These are phyloP conservation scores for Biscogniauxia sp. DNA, from an alignment of 2,329 filamentous ascomycete species.

Conservation along the genomic window DNA sequence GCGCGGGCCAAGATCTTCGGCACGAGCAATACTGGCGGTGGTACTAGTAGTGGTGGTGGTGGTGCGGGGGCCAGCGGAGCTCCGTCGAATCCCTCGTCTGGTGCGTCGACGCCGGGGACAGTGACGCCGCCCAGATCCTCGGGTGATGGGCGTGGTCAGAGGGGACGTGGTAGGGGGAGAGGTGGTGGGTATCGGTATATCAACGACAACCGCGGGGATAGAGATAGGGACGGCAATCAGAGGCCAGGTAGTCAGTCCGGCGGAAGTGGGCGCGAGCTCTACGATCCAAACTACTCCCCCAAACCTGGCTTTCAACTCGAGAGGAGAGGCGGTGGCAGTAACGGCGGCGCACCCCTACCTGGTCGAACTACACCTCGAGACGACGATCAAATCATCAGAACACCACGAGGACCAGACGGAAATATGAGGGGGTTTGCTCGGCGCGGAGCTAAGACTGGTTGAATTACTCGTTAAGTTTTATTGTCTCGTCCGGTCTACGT, in stretches of 20 bases:
- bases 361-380: constrained; percentile 51
- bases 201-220: constrained; percentile 23
- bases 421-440: constrained; percentile 70
- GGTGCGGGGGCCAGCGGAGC: constrained; percentile 33
- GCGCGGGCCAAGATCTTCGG: constrained; percentile 86
- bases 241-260: constrained; percentile 33
- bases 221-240: constrained; percentile 24
- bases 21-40: constrained; percentile 1
- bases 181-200: constrained; percentile 34
- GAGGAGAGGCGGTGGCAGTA: constrained; percentile 41
- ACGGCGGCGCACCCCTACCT: constrained; percentile 33
- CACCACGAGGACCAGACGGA: constrained; percentile 75
- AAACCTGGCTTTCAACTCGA: constrained; percentile 57
- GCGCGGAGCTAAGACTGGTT: constrained; percentile 56
- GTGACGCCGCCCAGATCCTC: constrained; percentile 56
- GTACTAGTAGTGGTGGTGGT: neutral
- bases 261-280: constrained; percentile 59
- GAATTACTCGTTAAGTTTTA: constrained; percentile 31
- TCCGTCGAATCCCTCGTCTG: constrained; percentile 45
- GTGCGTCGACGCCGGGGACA: constrained; percentile 60
- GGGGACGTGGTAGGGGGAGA: constrained; percentile 44
- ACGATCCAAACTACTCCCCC: constrained; percentile 69
- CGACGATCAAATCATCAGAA: constrained; percentile 67
- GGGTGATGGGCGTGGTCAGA: constrained; percentile 49
- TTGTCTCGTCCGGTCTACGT: constrained; percentile 22